Base-by-base conservation (phyloP, 345 rosid species). In the Pelargonium nanum region DNA sequence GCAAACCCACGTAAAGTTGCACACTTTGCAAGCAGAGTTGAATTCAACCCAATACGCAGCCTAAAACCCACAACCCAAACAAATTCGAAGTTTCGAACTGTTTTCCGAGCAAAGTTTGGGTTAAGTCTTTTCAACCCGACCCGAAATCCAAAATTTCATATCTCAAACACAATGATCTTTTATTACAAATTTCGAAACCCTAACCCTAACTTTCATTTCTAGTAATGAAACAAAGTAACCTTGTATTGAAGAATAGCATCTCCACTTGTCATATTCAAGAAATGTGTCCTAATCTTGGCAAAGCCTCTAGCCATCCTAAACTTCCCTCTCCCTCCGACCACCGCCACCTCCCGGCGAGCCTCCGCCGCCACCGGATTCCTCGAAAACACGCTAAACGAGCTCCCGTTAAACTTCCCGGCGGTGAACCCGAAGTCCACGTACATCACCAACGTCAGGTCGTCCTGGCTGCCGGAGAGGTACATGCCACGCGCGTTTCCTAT, bases 221-320 rank as follows among this genome's bases (percentile, higher is more conserved):
- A 34, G 45, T 34, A 34, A 34, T 34, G 45, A 10, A 4, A 34
- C 45, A 34, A 34, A 34, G 45, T 34, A 15, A 34, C 45, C 4
- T 34, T 34, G 45, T 34, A 34, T 9, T 5, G 45, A 9, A 34
- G 12, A 34, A 34, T 15, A 5, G 45, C 45, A 34, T 34, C 45
- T 5, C 45, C 45, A 9, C 13, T 34, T 9, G 1, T 5, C 45
- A 34, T 34, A 9, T 81, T 68, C 0, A 78, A 44, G 15, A 9
- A 22, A 44, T 55, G 58, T 0, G 81, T 70, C 30, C 64, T 75
- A 1, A 76, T 28, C 9, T 58, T 22, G 0, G 68, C 72, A 45
- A 70, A 79, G 5, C 86, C 84, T 73, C 60, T 73, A 0, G 84
- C 77, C 81, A 82, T 68, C 66, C 71, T 79, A 21, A 82, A 77